Base-by-base conservation (phyloP, 2,329 filamentous ascomycete genomes). In the Penicillium sp. region DNA sequence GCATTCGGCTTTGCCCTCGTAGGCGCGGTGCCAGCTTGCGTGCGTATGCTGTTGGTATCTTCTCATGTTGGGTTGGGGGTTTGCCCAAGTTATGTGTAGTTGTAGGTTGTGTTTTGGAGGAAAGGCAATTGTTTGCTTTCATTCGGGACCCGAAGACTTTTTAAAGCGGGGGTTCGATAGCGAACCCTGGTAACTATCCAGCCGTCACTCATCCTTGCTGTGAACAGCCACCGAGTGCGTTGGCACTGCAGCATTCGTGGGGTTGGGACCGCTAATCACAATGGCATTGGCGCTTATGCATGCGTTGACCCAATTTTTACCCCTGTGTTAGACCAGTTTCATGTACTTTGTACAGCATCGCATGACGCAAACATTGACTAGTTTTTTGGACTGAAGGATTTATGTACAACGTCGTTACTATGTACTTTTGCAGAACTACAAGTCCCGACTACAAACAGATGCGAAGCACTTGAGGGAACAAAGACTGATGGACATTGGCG, bases 401-500 rank as follows among this genome's bases (percentile, higher is more conserved):
- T 18, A n/a, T 18, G 18, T 40, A 40, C 38, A 5, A 14, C 10
- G 18, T 18, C 18, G 18, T 18, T 18, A 18, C 18, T 18, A 18
- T 18, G 32, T 34, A 34, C 32, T 5, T 29, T 24, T 40, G 44
- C 40, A 36, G 14, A 43, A 14, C 24, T 44, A 44, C 42, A 27
- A 27, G 42, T 55, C 53, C 48, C 40, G 38, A 10, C 32, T 55
- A 53, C 45, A 4, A n/a, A 18, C 40, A 55, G 27, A 47, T 48
- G 47, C 38, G 46, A 60, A 60, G 50, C 57, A 50, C 45, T 50
- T 64, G 62, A 65, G 62, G 62, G 62, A 65, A 65, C 51, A 54
- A 63, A 49, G 59, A 64, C 61, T 63, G 55, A 62, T 63, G 60
- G 62, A 59, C 59, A 63, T 66, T 60, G 57, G 53, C 48, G 48